Evolutionary conservation across 768 basidiomycete species (phyloP).

Genomic region (Boletus pseudo-olivaceus): DNA sequence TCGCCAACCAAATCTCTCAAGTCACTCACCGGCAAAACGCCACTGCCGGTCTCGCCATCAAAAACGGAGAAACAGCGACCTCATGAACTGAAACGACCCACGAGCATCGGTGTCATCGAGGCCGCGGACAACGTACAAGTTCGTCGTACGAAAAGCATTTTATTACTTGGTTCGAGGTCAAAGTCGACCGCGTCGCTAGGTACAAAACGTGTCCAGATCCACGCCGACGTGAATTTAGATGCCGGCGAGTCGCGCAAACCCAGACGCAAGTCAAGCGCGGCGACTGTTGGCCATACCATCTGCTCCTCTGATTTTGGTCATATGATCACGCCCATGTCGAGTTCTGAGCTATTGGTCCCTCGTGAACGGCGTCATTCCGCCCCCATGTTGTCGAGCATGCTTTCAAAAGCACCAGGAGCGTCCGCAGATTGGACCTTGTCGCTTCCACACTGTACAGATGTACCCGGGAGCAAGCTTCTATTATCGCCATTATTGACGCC

Average conservation of each 20-base stretch:
- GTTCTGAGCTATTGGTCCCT: slow-evolving; percentile 19
- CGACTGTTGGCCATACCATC: slow-evolving; percentile 3
- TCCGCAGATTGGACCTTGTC: slow-evolving; percentile 30
- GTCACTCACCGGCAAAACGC: slow-evolving; percentile 1
- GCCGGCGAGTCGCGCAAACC: slow-evolving; percentile 10
- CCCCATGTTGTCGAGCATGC: slow-evolving; percentile 18
- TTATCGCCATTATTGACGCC: slow-evolving; percentile 1
- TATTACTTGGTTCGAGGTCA: slow-evolving; percentile 28
- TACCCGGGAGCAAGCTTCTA: slow-evolving; percentile 22
- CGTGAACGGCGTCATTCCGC: slow-evolving; percentile 32
- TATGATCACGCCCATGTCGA: not conserved
- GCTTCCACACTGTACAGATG: slow-evolving; percentile 28
- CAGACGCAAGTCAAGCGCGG: slow-evolving; percentile 28
- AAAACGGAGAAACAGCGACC: slow-evolving; percentile 7
- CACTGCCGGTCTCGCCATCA: slow-evolving; percentile 2
- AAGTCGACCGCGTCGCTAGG: slow-evolving; percentile 22
- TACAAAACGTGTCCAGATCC: slow-evolving; percentile 30
- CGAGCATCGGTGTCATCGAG: slow-evolving; percentile 30
- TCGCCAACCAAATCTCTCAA: slow-evolving; percentile 23
- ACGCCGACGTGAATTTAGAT: slow-evolving; percentile 19
- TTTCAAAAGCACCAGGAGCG: not conserved
- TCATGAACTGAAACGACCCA: slow-evolving; percentile 19
- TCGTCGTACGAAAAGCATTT: slow-evolving; percentile 31
- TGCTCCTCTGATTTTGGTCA: not conserved
- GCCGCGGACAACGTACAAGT: slow-evolving; percentile 25